A percentile compares a stretch with the other conserved stretches of the same genome.
phyloP scores from a whole-genome alignment of 306 rosid species.

The Fragaria vesca region DNA sequence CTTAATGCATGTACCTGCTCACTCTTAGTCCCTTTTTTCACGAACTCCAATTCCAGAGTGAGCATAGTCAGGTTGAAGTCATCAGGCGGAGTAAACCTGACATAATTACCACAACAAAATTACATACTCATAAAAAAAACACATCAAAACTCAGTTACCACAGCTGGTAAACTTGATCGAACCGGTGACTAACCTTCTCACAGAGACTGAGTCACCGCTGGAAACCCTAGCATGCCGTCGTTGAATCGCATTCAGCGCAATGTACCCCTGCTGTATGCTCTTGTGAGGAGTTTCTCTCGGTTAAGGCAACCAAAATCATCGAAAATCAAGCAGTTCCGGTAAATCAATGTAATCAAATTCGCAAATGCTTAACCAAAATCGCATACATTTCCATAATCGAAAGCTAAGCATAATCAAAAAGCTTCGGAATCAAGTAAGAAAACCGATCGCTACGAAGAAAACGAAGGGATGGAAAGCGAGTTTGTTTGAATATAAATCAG shows the following conservation, averaged over 20 bases:
- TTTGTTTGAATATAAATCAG: neutral
- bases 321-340: neutral
- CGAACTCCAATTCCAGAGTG: conserved; percentile 82
- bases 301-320: conserved; percentile 51
- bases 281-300: conserved; percentile 65
- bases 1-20: conserved; percentile 61
- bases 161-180: neutral
- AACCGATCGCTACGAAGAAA: neutral
- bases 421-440: neutral
- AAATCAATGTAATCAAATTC: neutral
- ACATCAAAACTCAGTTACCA: conserved; percentile 6
- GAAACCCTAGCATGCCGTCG: conserved; percentile 83
- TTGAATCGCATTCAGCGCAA: conserved; percentile 84
- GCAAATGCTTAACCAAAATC: neutral
- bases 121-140: neutral
- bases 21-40: conserved; percentile 64
- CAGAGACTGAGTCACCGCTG: conserved; percentile 51
- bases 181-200: conserved; percentile 46
- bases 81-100: conserved; percentile 81
- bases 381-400: neutral
- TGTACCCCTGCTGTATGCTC: conserved; percentile 51
- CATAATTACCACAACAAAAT: conserved; percentile 13
- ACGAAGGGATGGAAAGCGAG: neutral
- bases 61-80: conserved; percentile 71
- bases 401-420: neutral